These are phyloP conservation scores for Xylaria flabelliformis DNA, from an alignment of 495 filamentous ascomycete species.

Conservation along the genomic window DNA sequence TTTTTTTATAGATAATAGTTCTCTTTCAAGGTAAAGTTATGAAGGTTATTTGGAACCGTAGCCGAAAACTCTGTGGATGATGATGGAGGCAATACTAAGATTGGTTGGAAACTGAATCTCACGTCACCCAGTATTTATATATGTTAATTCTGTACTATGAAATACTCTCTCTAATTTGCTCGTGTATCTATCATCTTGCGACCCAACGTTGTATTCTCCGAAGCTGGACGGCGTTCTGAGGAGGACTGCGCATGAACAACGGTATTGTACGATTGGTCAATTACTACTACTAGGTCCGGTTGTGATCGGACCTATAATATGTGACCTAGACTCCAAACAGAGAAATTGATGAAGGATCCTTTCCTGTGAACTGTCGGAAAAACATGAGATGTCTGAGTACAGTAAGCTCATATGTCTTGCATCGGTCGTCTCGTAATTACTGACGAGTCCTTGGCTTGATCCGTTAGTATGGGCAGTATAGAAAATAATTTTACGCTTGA, in stretches of 20 bases:
- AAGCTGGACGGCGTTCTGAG: constrained; percentile 4
- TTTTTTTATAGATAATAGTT: background rate
- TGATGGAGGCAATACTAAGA: background rate
- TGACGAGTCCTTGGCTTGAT: background rate
- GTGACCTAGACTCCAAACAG: background rate
- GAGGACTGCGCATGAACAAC: background rate
- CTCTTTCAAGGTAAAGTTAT: background rate
- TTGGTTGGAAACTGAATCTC: background rate
- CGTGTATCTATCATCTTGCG: background rate
- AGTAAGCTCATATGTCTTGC: background rate
- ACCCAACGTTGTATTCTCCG: constrained; percentile 12
- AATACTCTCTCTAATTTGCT: background rate
- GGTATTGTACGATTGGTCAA: constrained; percentile 12
- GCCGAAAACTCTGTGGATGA: background rate
- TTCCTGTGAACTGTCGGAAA: background rate
- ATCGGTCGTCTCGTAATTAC: background rate
- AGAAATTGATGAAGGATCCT: background rate
- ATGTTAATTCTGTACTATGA: background rate
- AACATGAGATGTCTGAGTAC: background rate
- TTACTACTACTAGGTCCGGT: constrained; percentile 30
- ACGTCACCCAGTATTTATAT: constrained; percentile 1
- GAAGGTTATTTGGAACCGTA: background rate
- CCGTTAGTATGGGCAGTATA: background rate
- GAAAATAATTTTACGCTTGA: background rate
- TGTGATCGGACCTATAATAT: background rate